Evolutionary conservation across 2,329 filamentous ascomycete genomes (phyloP).

Genomic region (Geosmithia morbida): DNA sequence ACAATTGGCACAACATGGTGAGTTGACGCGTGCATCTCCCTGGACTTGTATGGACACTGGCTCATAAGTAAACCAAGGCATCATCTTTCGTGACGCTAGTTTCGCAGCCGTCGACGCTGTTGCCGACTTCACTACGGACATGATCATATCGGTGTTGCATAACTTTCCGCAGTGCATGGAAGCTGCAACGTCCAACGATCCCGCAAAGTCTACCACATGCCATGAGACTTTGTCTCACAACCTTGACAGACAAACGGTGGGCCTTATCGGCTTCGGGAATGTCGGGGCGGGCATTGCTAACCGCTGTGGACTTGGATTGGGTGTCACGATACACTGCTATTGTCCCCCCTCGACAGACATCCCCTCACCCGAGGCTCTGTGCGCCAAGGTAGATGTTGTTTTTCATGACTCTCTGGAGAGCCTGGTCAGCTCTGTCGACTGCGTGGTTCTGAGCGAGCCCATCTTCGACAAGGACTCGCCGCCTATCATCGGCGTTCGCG

Average conservation of each 20-base stretch:
- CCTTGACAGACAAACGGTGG: constrained; percentile 44
- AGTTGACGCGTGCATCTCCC: constrained; percentile 19
- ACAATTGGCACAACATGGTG: constrained; percentile 46
- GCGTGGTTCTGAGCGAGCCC: constrained; percentile 47
- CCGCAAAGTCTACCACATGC: constrained; percentile 25
- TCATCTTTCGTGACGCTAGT: constrained; percentile 54
- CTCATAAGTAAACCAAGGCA: background rate
- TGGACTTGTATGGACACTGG: no score
- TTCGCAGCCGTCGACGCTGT: constrained; percentile 58
- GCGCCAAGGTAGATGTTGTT: constrained; percentile 22
- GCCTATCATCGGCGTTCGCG: constrained; percentile 28
- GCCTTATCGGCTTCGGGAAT: constrained; percentile 56
- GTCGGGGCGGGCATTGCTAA: constrained; percentile 49
- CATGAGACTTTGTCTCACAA: constrained; percentile 47
- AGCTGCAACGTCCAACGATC: constrained; percentile 31
- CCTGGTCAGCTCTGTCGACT: constrained; percentile 40
- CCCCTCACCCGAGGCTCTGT: no score
- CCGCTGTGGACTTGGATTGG: constrained; percentile 36
- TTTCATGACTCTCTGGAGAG: constrained; percentile 24
- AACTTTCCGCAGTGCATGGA: constrained; percentile 48
- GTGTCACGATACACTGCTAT: constrained; percentile 52
- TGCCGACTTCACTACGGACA: constrained; percentile 56
- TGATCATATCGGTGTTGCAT: constrained; percentile 57
- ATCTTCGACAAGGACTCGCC: background rate
- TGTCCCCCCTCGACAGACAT: constrained; percentile 26